A percentile compares a stretch with the other conserved stretches of the same genome.
These are phyloP conservation scores for Echria macrotheca DNA, from an alignment of 495 filamentous ascomycete species.

Conservation along the genomic window DNA sequence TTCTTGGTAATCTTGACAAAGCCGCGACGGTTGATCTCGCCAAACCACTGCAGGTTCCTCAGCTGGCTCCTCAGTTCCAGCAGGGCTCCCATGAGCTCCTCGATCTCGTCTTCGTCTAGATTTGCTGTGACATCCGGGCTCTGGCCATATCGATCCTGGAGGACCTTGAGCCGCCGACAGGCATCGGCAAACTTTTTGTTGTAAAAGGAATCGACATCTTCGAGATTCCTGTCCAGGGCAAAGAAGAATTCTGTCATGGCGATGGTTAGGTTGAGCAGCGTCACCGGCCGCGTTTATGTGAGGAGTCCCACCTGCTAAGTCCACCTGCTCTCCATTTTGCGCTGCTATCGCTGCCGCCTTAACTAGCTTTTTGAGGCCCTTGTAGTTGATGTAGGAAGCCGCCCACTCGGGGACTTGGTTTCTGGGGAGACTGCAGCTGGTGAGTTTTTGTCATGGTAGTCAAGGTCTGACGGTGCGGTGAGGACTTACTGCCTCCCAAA, in stretches of 20 bases:
- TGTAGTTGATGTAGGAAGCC: conserved; percentile 90
- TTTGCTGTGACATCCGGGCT: conserved; percentile 42
- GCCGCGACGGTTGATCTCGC: conserved; percentile 89
- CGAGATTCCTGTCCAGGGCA: conserved; percentile 89
- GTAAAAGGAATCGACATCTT: conserved; percentile 91
- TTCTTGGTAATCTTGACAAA: conserved; percentile 99
- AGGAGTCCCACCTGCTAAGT: conserved; percentile 60
- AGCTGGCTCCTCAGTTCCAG: conserved; percentile 81
- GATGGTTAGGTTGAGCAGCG: conserved; percentile 24
- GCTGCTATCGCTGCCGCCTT: conserved; percentile 62
- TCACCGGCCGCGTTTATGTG: background rate
- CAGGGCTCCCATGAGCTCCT: conserved; percentile 83
- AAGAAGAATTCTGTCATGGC: conserved; percentile 76
- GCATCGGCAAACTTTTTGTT: conserved; percentile 87
- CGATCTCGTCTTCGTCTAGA: conserved; percentile 67
- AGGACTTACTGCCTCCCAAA: conserved; percentile 66
- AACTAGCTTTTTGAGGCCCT: conserved; percentile 89
- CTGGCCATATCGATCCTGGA: conserved; percentile 76
- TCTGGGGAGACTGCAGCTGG: conserved; percentile 61
- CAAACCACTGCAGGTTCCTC: conserved; percentile 93
- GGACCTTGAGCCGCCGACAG: conserved; percentile 71
- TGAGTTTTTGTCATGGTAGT: conserved; percentile 5
- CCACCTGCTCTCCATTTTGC: conserved; percentile 64
- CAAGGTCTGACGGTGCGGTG: too few relatives aligned
- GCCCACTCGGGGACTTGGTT: conserved; percentile 98